Percentiles rank a stretch among this genome's conserved stretches.
Conservation (phyloP, 2,329 filamentous ascomycete species). For the Colletotrichum sp. region DNA sequence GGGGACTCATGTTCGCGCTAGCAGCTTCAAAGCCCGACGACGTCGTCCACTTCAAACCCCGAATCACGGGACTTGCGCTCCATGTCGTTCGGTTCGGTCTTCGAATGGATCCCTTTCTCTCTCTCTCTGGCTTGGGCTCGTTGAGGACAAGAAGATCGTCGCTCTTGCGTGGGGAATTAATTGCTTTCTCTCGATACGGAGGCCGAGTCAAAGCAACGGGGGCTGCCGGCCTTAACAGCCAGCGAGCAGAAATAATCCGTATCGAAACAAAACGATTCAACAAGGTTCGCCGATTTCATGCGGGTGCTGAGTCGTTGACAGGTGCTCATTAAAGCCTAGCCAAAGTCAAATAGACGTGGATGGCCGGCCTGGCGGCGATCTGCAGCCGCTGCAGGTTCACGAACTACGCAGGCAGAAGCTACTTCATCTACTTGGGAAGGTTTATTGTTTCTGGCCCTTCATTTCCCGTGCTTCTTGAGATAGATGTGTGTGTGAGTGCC, state of each 20-base stretch:
- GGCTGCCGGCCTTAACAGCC: neutral
- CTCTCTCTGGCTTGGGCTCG: neutral
- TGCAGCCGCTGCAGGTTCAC: slow-evolving; percentile 4
- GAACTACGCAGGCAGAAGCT: neutral
- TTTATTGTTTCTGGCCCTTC: neutral
- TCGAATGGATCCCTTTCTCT: neutral
- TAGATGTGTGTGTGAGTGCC: neutral
- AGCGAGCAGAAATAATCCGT: neutral
- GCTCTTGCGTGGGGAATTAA: neutral
- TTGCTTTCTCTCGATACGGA: neutral
- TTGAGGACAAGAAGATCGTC: neutral
- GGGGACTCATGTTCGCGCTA: neutral
- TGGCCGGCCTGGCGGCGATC: slow-evolving; percentile 8
- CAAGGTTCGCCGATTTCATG: neutral
- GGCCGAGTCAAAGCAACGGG: neutral
- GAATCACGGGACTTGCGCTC: slow-evolving; percentile 1
- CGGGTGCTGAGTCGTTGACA: slow-evolving; percentile 11
- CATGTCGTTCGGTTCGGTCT: neutral
- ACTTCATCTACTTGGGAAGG: neutral
- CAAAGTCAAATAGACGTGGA: slow-evolving; percentile 9
- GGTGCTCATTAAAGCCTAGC: neutral
- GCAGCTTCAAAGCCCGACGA: slow-evolving; percentile 8
- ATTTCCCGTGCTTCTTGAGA: neutral
- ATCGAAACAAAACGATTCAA: slow-evolving; percentile 5
- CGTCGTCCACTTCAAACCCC: slow-evolving; percentile 10